Evolutionary conservation across 176 grass and related monocot species (phyloP), one percentile per base, ranked within the genome.

Genomic region (Ensete ventricosum): DNA sequence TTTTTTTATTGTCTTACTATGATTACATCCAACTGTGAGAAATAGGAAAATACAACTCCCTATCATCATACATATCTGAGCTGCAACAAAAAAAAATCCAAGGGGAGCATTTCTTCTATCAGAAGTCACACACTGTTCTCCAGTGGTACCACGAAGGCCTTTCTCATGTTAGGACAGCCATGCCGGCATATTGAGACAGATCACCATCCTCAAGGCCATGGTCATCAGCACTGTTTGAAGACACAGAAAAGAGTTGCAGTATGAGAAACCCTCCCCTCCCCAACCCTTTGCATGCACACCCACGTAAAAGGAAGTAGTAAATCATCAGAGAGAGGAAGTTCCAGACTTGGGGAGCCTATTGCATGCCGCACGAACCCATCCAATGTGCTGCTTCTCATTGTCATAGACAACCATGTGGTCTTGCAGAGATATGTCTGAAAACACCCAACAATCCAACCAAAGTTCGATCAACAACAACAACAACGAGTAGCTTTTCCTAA

Each of bases 391-490:
- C 65, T 67, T 91, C 73, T 99, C 95, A 3, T 99, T 99, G 64
- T 99, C 95, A 78, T 99, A 99, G 16, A 94, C 85, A 69, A 99
- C 83, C 84, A 99, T 89, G 71, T 89, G 84, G 83, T 99, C 91
- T 88, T 88, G 95, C 84, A 99, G 74, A 19, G 84, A 85, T 67
- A 99, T 94, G 71, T 99, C 95, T 99, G 71, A 59, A 82, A 78
- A 67, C 74, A 26, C 25, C 58, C 48, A 57, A 50, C 53, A 83
- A 9, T 14, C 34, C 19, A 60, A 23, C 1, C 83, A 72, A 77
- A 67, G 23, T 75, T 53, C 11, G 34, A 43, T 43, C 34, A 43
- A 6, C 74, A 78, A 76, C 57, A 78, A 76, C 57, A 43, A 43
- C 34, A 43, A 43, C 34, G 34, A 43, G 34, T 4, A 43, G 34